These are phyloP conservation scores for Solanum chaucha DNA, from an alignment of 257 asterid genomes.

Conservation along the genomic window DNA sequence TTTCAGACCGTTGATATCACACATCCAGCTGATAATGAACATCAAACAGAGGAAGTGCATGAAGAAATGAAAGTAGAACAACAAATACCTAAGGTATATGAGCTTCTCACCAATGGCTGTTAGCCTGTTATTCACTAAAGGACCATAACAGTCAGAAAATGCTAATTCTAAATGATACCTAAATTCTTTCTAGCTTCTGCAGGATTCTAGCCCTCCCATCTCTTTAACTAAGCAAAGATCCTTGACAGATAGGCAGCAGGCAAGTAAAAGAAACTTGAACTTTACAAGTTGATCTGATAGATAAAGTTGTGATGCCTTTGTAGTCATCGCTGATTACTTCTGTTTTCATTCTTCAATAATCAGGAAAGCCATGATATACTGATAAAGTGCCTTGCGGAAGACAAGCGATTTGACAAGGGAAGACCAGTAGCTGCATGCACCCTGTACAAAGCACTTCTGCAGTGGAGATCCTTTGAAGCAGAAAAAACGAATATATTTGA, in stretches of 20 bases:
- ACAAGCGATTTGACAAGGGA: constrained; percentile 55
- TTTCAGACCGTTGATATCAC: constrained; percentile 44
- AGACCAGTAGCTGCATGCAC: constrained; percentile 80
- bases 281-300: not conserved
- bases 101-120: constrained; percentile 11
- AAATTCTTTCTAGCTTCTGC: constrained; percentile 6
- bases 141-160: not conserved
- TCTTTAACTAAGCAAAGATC: constrained; percentile 75
- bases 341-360: not conserved
- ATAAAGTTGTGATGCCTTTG: not conserved
- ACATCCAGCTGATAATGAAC: constrained; percentile 25
- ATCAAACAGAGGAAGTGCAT: constrained; percentile 25
- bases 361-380: constrained; percentile 87
- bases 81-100: constrained; percentile 33
- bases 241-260: constrained; percentile 87
- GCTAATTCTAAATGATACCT: not conserved
- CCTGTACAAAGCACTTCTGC: constrained; percentile 65
- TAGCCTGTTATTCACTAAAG: not conserved
- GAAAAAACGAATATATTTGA: constrained; percentile 77
- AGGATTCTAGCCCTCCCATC: constrained; percentile 42
- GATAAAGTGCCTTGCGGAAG: constrained; percentile 75
- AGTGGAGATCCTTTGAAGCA: constrained; percentile 94
- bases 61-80: constrained; percentile 28
- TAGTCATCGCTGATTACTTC: not conserved
- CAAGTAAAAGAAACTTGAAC: constrained; percentile 15